Conservation (phyloP, 257 asterid genomes). For the Asclepias syriaca region DNA sequence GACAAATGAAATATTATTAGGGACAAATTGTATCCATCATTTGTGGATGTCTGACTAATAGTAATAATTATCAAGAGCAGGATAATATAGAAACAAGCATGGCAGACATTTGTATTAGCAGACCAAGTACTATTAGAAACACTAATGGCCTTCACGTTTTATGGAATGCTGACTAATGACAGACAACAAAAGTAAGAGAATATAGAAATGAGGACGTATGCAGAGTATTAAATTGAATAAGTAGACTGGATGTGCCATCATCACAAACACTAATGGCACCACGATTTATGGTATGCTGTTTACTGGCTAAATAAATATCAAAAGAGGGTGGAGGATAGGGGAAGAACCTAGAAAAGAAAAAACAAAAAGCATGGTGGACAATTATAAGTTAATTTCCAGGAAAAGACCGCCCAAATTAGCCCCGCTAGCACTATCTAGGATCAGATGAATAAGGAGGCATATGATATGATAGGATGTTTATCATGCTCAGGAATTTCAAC, state of each 20-base stretch:
- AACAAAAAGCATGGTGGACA: background rate
- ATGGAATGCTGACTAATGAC: background rate
- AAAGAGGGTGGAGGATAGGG: background rate
- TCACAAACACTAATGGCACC: background rate
- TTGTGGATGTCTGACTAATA: background rate
- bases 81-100: background rate
- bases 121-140: background rate
- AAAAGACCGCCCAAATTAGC: background rate
- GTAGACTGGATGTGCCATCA: background rate
- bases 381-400: background rate
- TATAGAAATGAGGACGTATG: background rate
- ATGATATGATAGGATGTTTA: background rate
- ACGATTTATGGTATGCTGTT: background rate
- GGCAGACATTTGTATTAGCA: background rate
- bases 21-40: background rate
- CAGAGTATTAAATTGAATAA: background rate
- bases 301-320: background rate
- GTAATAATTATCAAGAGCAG: background rate
- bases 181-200: background rate
- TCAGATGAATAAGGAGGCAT: background rate
- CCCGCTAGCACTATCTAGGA: background rate
- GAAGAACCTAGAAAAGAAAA: background rate
- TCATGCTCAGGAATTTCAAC: constrained; percentile 2
- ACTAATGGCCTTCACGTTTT: background rate
- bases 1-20: background rate